Base-by-base conservation (phyloP, 164 flowering plant genomes). In the Vitis labrusca region DNA sequence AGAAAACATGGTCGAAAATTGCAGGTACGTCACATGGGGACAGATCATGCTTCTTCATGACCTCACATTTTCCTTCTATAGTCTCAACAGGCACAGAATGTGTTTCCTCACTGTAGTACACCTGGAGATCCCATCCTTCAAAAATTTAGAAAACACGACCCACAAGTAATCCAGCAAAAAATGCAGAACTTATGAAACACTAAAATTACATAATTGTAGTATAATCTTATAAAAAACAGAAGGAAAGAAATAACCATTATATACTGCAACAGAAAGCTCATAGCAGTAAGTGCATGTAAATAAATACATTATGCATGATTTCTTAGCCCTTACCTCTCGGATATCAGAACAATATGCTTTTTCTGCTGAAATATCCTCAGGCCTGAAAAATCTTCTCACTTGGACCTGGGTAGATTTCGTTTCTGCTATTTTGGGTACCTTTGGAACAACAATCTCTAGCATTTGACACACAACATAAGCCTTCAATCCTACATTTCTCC, bases 311-410 rank as follows among this genome's bases (percentile, higher is more conserved):
- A 37, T 37, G 44, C 2, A 63, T 30, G 23, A 44, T 12, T 10
- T 44, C 3, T 63, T 7, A 16, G 8, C 16, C 12, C 47, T 1
- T 67, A 95, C 99, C 84, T 95, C 99, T 72, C 88, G 83, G 67
- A 93, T 81, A 76, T 95, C 97, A 29, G 97, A 91, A 47, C 64
- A 71, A 78, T 95, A 91, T 30, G 98, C 95, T 77, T 95, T 91
- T 70, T 92, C 92, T 16, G 79, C 55, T 61, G 98, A 93, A 57
- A 91, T 73, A 50, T 95, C 99, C 71, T 95, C 98, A n/a, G 99
- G 98, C 65, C 98, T 84, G 79, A 82, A 95, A 79, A 90, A 95
- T 79, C 97, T 87, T 68, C 91, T 76, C 50, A 91, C 87, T 73
- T 85, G 85, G 52, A 90, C 83, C 69, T 77, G 15, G 1, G 84